Evolutionary conservation across 768 basidiomycete genomes (phyloP).

Genomic region (Boletus pseudopeckii): DNA sequence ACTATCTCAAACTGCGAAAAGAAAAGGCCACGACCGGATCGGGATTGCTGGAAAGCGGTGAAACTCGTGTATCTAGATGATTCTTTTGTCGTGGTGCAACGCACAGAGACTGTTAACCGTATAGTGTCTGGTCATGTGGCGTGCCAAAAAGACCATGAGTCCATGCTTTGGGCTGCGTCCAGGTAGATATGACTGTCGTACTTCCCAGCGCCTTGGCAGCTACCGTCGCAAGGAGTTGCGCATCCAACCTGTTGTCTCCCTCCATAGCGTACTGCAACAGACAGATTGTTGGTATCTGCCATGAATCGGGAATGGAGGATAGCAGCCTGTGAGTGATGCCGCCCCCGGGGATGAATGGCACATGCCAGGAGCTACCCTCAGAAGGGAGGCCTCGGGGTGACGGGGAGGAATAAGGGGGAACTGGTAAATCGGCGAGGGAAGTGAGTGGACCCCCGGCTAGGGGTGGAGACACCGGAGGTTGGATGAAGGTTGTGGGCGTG

Average conservation of each 20-base stretch:
- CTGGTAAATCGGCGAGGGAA: slow-evolving; percentile 44
- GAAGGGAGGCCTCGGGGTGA: slow-evolving; percentile 34
- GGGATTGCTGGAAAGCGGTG: slow-evolving; percentile 65
- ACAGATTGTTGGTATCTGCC: slow-evolving; percentile 52
- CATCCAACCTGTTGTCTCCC: slow-evolving; percentile 78
- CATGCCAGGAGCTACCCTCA: slow-evolving; percentile 28
- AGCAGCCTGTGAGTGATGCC: slow-evolving; percentile 70
- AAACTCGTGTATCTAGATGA: slow-evolving; percentile 11
- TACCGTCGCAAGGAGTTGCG: slow-evolving; percentile 55
- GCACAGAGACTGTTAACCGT: slow-evolving; percentile 43
- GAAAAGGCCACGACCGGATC: slow-evolving; percentile 44
- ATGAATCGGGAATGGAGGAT: slow-evolving; percentile 47
- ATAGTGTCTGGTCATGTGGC: slow-evolving; percentile 69
- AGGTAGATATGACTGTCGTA: slow-evolving; percentile 33
- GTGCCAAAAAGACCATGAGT: slow-evolving; percentile 58
- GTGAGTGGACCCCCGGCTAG: slow-evolving; percentile 44
- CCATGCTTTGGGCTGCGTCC: slow-evolving; percentile 71
- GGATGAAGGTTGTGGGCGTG: slow-evolving; percentile 62
- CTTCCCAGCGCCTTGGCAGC: slow-evolving; percentile 46
- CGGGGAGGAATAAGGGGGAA: slow-evolving; percentile 53
- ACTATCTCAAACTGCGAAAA: slow-evolving; percentile 78
- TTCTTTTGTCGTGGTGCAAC: background rate
- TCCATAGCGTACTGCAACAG: slow-evolving; percentile 77
- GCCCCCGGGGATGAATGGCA: slow-evolving; percentile 78
- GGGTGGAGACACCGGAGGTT: slow-evolving; percentile 41